Conservation (phyloP, 2,329 filamentous ascomycete genomes). For the Fusarium musae region DNA sequence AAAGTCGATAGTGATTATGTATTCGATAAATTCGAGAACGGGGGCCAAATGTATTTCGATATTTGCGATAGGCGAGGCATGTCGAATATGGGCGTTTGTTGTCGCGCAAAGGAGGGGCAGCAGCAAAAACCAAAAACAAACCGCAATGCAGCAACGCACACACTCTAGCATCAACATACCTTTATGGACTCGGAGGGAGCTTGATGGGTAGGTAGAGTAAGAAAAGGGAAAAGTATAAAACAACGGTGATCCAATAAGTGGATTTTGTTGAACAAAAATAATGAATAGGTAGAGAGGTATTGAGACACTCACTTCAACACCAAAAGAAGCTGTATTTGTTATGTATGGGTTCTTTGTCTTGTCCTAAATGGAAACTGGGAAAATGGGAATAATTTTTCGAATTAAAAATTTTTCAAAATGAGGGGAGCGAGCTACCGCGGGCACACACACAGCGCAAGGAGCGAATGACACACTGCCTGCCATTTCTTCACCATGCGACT, state of each 20-base stretch:
- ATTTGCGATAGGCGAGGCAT: constrained; percentile 28
- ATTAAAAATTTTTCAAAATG: constrained; percentile 45
- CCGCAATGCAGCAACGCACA: constrained; percentile 24
- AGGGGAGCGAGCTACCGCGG: constrained; percentile 33
- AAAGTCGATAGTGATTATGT: background rate
- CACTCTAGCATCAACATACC: constrained; percentile 26
- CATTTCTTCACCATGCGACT: constrained; percentile 22
- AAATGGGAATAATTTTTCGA: constrained; percentile 33
- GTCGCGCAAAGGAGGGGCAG: constrained; percentile 38
- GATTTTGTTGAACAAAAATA: constrained; percentile 16
- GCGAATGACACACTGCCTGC: constrained; percentile 32
- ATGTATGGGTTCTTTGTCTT: constrained; percentile 30
- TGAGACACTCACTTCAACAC: constrained; percentile 22
- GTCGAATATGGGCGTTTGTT: constrained; percentile 11
- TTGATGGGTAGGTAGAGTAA: constrained; percentile 33
- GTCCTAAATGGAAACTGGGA: constrained; percentile 12
- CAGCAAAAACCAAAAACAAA: constrained; percentile 27
- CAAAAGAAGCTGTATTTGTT: constrained; percentile 17
- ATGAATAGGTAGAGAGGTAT: background rate
- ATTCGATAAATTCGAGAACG: constrained; percentile 7
- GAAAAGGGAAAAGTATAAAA: constrained; percentile 10
- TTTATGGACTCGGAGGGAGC: constrained; percentile 33
- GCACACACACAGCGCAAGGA: constrained; percentile 32
- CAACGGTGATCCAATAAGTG: constrained; percentile 25
- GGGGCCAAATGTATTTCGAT: constrained; percentile 5